Percentiles rank a stretch among this genome's conserved stretches.
Evolutionary conservation across 441 rosid genomes (phyloP).

Genomic region (Breynia disticha): DNA sequence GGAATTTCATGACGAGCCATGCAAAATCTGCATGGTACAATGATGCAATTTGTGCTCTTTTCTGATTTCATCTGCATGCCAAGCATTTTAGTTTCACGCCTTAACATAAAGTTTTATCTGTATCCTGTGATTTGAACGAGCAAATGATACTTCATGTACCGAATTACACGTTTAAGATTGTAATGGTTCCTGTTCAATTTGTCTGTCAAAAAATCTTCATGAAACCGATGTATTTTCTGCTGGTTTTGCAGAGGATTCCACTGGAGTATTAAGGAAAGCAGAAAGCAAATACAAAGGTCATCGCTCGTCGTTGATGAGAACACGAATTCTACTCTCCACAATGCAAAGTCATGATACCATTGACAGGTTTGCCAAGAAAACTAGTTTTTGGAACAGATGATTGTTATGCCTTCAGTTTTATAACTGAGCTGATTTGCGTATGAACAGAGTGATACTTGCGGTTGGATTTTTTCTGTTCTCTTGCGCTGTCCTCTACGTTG

Average conservation of each 20-base stretch:
- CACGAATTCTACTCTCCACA: slow-evolving; percentile 81
- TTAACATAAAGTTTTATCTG: not conserved
- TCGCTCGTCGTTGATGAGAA: slow-evolving; percentile 63
- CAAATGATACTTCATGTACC: not conserved
- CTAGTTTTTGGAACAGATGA: slow-evolving; percentile 1
- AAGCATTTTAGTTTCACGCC: slow-evolving; percentile 2
- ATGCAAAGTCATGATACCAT: slow-evolving; percentile 88
- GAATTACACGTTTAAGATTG: not conserved
- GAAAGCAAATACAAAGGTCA: slow-evolving; percentile 96
- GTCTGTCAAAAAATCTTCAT: slow-evolving; percentile 2
- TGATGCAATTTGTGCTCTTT: too few relatives aligned
- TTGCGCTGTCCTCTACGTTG: slow-evolving; percentile 68
- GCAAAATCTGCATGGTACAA: too few relatives aligned
- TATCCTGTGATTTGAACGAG: not conserved
- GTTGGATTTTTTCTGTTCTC: slow-evolving; percentile 57
- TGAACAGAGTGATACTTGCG: slow-evolving; percentile 52
- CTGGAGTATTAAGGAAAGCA: slow-evolving; percentile 67
- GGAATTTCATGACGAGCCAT: too few relatives aligned
- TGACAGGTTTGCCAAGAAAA: slow-evolving; percentile 41
- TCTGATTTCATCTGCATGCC: too few relatives aligned
- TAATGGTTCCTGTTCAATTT: slow-evolving; percentile 1
- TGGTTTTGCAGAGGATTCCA: slow-evolving; percentile 62
- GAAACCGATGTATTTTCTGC: slow-evolving; percentile 8
- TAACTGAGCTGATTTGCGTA: slow-evolving; percentile 15
- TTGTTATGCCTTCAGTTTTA: not conserved